Base-by-base conservation (phyloP, 495 filamentous ascomycete species). In the Talaromyces nanjingensis region DNA sequence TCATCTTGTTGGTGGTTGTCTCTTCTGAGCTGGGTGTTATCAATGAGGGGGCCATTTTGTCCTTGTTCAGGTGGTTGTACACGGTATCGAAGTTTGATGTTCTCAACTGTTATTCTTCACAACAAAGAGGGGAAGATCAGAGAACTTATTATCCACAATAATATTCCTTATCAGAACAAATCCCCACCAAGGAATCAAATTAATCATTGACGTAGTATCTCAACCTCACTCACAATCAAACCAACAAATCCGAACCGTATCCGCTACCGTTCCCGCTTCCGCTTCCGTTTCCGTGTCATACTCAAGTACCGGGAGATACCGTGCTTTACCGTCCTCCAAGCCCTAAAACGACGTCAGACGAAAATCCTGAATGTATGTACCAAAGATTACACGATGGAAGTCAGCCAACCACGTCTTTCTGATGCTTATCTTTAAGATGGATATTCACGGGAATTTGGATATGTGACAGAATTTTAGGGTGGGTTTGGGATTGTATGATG, bases 241-340 rank as follows among this genome's bases (percentile, higher is more conserved):
- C 37, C 9, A 14, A 42, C 37, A 16, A 42, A 16, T 42, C 37
- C 20, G 12, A 22, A 42, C 34, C 18, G 57, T 27, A 22, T 2
- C 57, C 57, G 20, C n/a, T 25, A 22, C 31, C 57, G 25, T 27
- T 47, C 22, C 66, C 66, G 66, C 31, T 47, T 69, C 71, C 57
- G 25, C n/a, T 47, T 20, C 66, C 66, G 66, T 24, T 47, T 69
- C 71, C 69, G 63, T 61, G 47, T 33, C 4, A n/a, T n/a, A n/a
- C 58, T 31, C 18, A 25, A 34, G 25, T 45, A 25, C 34, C 37
- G 22, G 14, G 49, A 33, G 27, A 12, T 56, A 47, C 58, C 60
- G 58, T 56, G 58, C 24, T 60, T 49, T 57, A 20, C 63, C 57
- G 59, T 45, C 25, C 22, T 12, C 25, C 20, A 49, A 61, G 37